Evolutionary conservation across 805 yeast species (phyloP), one percentile per base, ranked within the genome.

Genomic region (Saccharomycopsis amapae): DNA sequence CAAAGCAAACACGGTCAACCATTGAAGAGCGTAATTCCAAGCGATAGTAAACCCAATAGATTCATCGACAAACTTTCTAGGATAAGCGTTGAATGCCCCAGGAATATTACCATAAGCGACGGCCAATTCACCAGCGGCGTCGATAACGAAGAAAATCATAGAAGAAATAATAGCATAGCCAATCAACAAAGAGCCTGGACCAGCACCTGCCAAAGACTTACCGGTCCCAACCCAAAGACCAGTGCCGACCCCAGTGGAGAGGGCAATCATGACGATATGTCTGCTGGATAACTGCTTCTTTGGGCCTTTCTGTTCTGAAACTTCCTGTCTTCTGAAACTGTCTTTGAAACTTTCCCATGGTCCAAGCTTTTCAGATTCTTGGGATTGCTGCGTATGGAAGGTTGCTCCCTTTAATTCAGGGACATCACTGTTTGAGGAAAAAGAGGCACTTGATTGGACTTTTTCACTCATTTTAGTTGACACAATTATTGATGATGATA

Each of bases 231-330:
- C 78, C 52, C 73, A 64, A 42, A 79, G 65, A 56, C 85, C 86
- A 4, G 93, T 81, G 58, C 95, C 96, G 49, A 85, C 81, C 42
- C 90, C 81, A 45, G 93, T 88, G 48, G 93, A 93, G 45, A 86
- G 69, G 33, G 94, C 87, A 56, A 85, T 81, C 78, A 84, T 76
- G 50, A 78, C 73, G 50, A 81, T 75, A 53, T 81, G 88, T 38
- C 75, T 59, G 23, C 63, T 56, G 34, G 59, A 56, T 53, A 58
- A 39, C 42, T 63, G 58, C 47, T 65, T 64, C 39, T 63, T 61
- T 47, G 65, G 51, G 40, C 61, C 42, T 17, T 40, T 31, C 38
- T 33, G 25, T 7, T 44, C 42, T 5, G n/a, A 12, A 15, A 22
- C n/a, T 19, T 45, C 48, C 35, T 38, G 39, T 46, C 45, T 42